Base-by-base conservation (phyloP, 192 early-diverging fungal species). In the Mortierella claussenii region DNA sequence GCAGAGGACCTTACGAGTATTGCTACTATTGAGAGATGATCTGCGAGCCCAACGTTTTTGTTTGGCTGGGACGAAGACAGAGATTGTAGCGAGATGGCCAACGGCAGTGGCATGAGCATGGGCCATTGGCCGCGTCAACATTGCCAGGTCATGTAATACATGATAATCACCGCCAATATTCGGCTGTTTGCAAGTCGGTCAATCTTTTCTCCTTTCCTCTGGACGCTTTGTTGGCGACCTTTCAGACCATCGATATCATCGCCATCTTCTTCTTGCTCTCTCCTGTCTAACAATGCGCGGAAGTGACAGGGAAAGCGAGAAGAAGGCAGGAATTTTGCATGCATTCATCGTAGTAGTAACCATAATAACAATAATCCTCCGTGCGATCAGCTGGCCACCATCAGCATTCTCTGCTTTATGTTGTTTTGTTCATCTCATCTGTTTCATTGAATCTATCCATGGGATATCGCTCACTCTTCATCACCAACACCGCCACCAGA, bases 21-120 rank as follows among this genome's bases (percentile, higher is more conserved):
- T n/a, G n/a, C n/a, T n/a, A n/a, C n/a, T n/a, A n/a, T n/a, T n/a
- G 37, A 40, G 37, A 40, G 37, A 40, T 40, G 37, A 40, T 40
- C 37, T 40, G 37, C 37, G 37, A 40, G 37, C 37, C 37, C 13
- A 10, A 10, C 13, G 7, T 40, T 40, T 40, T 40, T 40, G 37
- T 40, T 40, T 40, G 37, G 37, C 37, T 40, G 8, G 37, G 37
- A 40, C 13, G 37, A 40, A 13, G 37, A 10, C 7, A 7, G 37
- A 40, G 37, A 40, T 40, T 40, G 37, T 10, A 13, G 8, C 7
- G 13, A 13, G 37, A 40, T 7, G 13, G 37, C 37, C 37, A 40
- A 40, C 8, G 7, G 13, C 37, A 10, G 8, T 7, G 13, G 13
- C 37, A 40, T 40, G 37, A 7, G 37, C 37, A 40, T 40, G 13